These are phyloP conservation scores for Stagonosporopsis chrysanthemi DNA, from an alignment of 2,329 filamentous ascomycete species.

Conservation along the genomic window DNA sequence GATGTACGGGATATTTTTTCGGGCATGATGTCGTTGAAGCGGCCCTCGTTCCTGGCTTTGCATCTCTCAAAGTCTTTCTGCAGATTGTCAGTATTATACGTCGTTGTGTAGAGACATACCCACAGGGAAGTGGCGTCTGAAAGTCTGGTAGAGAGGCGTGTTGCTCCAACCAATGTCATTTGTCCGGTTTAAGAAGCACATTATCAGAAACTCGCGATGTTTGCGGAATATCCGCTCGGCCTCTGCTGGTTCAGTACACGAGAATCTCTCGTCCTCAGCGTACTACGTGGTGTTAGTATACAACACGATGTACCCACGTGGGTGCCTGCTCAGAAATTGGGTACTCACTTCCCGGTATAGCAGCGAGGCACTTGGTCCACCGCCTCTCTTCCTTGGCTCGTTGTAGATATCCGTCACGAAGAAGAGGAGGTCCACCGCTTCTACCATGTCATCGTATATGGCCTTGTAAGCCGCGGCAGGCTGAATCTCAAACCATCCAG, in stretches of 20 bases:
- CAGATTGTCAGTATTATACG: slow-evolving; percentile 10
- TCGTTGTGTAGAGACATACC: background rate
- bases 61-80: slow-evolving; percentile 43
- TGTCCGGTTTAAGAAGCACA: slow-evolving; percentile 54
- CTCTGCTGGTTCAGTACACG: slow-evolving; percentile 31
- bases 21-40: slow-evolving; percentile 26
- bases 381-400: slow-evolving; percentile 51
- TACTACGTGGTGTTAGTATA: slow-evolving; percentile 37
- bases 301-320: background rate
- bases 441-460: slow-evolving; percentile 66
- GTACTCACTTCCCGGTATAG: slow-evolving; percentile 51
- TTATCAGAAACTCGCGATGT: slow-evolving; percentile 54
- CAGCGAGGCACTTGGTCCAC: slow-evolving; percentile 46
- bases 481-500: slow-evolving; percentile 73
- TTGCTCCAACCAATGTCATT: slow-evolving; percentile 55
- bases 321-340: background rate
- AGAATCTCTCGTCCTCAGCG: slow-evolving; percentile 43
- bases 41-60: slow-evolving; percentile 43
- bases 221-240: slow-evolving; percentile 43
- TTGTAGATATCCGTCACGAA: slow-evolving; percentile 65
- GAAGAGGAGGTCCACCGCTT: slow-evolving; percentile 71
- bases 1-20: slow-evolving; percentile 17
- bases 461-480: slow-evolving; percentile 65
- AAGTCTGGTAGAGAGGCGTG: slow-evolving; percentile 53
- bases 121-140: slow-evolving; percentile 50